These are phyloP conservation scores for Incumbomyces delicatus DNA, from an alignment of 2,329 filamentous ascomycete genomes.

Conservation along the genomic window DNA sequence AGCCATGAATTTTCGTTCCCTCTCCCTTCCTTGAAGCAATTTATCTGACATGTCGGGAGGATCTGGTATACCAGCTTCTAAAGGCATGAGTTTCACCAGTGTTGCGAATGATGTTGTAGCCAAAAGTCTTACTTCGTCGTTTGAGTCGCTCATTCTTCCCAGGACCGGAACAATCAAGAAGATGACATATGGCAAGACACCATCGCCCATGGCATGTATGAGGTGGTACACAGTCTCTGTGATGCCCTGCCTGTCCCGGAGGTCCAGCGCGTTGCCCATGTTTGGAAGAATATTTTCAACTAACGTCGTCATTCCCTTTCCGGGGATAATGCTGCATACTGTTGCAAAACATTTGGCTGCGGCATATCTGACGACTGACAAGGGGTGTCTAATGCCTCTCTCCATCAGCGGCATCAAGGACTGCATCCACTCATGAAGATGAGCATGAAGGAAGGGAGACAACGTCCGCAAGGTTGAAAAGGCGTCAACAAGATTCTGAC, in stretches of 20 bases:
- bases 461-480: slow-evolving; percentile 87
- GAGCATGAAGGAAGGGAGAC: slow-evolving; percentile 73
- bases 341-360: slow-evolving; percentile 96
- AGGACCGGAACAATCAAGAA: slow-evolving; percentile 97
- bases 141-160: slow-evolving; percentile 95
- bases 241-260: slow-evolving; percentile 82
- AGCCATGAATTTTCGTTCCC: slow-evolving; percentile 90
- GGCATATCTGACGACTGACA: slow-evolving; percentile 91
- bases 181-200: slow-evolving; percentile 92
- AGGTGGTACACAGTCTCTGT: slow-evolving; percentile 94
- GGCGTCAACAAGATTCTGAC: slow-evolving; percentile 88
- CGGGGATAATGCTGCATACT: slow-evolving; percentile 89
- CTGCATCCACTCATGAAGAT: slow-evolving; percentile 71
- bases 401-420: slow-evolving; percentile 75
- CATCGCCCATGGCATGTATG: slow-evolving; percentile 96
- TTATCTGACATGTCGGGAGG: slow-evolving; percentile 85
- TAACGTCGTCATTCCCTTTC: slow-evolving; percentile 90
- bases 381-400: slow-evolving; percentile 73
- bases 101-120: slow-evolving; percentile 96
- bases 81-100: slow-evolving; percentile 87
- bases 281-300: slow-evolving; percentile 88
- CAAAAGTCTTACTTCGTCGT: slow-evolving; percentile 87
- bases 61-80: slow-evolving; percentile 95
- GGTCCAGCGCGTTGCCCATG: slow-evolving; percentile 81
- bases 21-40: slow-evolving; percentile 78